phyloP scores from a whole-genome alignment of 2,329 filamentous ascomycete genomes.

The Penicillium digitatum region DNA sequence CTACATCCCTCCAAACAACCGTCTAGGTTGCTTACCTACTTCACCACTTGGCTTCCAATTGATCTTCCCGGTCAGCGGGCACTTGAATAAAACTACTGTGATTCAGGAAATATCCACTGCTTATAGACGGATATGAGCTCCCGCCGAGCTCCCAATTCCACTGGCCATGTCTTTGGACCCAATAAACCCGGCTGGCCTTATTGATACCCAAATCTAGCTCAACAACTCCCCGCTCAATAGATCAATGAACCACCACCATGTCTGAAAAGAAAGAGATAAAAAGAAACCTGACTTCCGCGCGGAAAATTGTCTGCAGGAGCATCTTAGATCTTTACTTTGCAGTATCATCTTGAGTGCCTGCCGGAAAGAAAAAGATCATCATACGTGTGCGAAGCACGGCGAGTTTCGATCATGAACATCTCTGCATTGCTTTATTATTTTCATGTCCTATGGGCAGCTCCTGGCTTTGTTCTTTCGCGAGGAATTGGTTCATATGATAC shows the following conservation, averaged over 20 bases:
- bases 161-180: not conserved
- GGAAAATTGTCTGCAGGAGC: not conserved
- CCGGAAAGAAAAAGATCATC: not conserved
- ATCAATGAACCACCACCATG: not conserved
- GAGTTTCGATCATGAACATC: constrained; percentile 21
- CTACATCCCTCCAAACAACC: not conserved
- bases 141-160: not conserved
- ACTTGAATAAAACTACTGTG: not conserved
- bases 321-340: not conserved
- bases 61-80: not conserved
- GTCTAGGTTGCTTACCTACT: not conserved
- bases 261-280: constrained; percentile 6
- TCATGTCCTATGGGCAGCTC: constrained; percentile 18
- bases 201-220: constrained; percentile 17
- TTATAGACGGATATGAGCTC: not conserved
- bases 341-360: not conserved
- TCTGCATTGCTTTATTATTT: constrained; percentile 20
- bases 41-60: not conserved
- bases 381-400: not conserved
- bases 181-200: constrained; percentile 9
- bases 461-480: constrained; percentile 9
- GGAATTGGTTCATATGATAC: constrained; percentile 1
- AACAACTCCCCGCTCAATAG: constrained; percentile 2
- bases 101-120: not conserved
- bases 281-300: constrained; percentile 11